Percentiles rank a stretch among this genome's conserved stretches.
phyloP scores from a whole-genome alignment of 805 yeast genomes.

The Metschnikowia koreensis region DNA sequence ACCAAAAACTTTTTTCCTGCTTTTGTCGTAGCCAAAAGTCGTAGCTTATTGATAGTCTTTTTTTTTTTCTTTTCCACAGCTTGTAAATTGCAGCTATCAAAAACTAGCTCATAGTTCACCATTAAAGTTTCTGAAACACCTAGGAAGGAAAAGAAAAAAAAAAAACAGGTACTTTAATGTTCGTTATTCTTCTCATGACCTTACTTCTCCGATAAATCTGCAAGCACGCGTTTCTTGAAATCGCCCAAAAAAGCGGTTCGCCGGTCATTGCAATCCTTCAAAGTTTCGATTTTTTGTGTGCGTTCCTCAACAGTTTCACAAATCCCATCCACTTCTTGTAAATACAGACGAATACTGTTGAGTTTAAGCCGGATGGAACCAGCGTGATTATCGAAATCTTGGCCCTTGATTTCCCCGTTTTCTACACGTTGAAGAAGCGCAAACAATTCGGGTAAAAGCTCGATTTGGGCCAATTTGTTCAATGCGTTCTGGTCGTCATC shows the following conservation, averaged over 20 bases:
- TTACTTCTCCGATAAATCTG: conserved; percentile 4
- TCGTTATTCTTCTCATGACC: neutral
- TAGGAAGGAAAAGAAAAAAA: too few species aligned
- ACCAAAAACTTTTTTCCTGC: too few species aligned
- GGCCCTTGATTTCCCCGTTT: conserved; percentile 36
- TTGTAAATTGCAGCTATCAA: too few species aligned
- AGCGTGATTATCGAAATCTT: conserved; percentile 43
- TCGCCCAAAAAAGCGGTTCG: conserved; percentile 24
- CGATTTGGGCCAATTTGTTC: conserved; percentile 28
- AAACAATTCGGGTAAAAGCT: conserved; percentile 39
- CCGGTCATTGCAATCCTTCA: conserved; percentile 29
- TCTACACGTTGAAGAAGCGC: conserved; percentile 34
- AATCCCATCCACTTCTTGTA: conserved; percentile 46
- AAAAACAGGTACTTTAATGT: too few species aligned
- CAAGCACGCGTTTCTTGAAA: conserved; percentile 16
- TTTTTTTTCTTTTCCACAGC: too few species aligned
- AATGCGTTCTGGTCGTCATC: conserved; percentile 9
- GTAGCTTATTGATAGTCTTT: too few species aligned
- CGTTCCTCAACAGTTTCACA: conserved; percentile 40
- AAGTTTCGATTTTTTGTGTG: conserved; percentile 29
- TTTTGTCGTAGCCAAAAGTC: too few species aligned
- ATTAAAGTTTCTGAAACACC: too few species aligned
- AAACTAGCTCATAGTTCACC: too few species aligned
- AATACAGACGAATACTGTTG: conserved; percentile 30
- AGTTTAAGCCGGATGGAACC: conserved; percentile 46